These are phyloP conservation scores for Obba rivulosa DNA, from an alignment of 768 basidiomycete genomes.

Conservation along the genomic window DNA sequence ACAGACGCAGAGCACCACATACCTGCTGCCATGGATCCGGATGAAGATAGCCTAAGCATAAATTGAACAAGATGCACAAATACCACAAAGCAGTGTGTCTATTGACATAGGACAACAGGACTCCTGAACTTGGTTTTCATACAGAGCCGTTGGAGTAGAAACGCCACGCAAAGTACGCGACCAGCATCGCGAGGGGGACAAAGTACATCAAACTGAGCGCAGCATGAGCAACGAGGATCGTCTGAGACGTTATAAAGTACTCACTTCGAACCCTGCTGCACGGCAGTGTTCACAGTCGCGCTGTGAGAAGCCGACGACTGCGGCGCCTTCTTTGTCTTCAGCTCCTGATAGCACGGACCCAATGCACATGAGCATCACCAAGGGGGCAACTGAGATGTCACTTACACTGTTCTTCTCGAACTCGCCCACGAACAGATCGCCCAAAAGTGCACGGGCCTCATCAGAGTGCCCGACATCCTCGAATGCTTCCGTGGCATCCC, in stretches of 20 bases:
- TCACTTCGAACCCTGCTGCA: constrained; percentile 67
- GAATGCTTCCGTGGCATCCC: constrained; percentile 96
- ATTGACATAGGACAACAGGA: too few species aligned
- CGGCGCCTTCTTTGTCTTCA: constrained; percentile 46
- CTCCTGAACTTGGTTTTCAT: constrained; percentile 22
- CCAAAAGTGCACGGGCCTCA: constrained; percentile 85
- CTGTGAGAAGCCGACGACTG: constrained; percentile 38
- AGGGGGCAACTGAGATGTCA: constrained; percentile 4
- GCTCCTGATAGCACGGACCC: constrained; percentile 29
- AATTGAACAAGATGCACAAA: constrained; percentile 10
- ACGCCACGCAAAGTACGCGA: constrained; percentile 86
- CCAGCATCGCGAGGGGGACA: constrained; percentile 71
- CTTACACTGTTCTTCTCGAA: constrained; percentile 69
- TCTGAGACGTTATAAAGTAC: constrained; percentile 21
- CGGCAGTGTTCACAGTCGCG: constrained; percentile 35
- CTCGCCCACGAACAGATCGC: constrained; percentile 73
- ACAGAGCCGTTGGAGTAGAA: constrained; percentile 51
- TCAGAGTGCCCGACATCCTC: constrained; percentile 99
- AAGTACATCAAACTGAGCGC: constrained; percentile 70
- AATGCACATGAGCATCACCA: background rate
- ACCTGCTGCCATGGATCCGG: background rate
- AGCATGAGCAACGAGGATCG: background rate
- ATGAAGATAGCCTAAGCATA: constrained; percentile 2
- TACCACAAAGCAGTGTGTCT: constrained; percentile 9
- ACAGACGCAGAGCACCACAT: too few species aligned